Conservation (phyloP, 148 eudicot species). For the Agrostemma githago region DNA sequence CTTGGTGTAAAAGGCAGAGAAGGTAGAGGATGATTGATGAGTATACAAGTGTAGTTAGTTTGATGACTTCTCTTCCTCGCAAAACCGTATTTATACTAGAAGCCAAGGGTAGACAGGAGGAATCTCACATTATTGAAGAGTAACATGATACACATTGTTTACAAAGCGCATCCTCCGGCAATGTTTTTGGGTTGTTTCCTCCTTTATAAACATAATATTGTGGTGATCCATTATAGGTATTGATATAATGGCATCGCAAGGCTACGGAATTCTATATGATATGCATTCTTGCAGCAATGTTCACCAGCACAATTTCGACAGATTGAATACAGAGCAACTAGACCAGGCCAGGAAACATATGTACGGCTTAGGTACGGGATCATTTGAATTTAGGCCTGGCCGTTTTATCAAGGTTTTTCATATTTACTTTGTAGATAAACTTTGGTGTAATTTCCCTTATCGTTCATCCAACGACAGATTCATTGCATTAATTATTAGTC, state of each 20-base stretch:
- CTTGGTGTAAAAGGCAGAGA: not conserved
- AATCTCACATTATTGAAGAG: not conserved
- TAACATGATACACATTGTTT: not conserved
- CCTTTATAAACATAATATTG: constrained; percentile 9
- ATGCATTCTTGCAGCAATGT: not conserved
- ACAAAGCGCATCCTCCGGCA: constrained; percentile 1
- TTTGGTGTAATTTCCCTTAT: too few relatives aligned
- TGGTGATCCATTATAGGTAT: not conserved
- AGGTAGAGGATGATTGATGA: not conserved
- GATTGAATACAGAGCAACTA: not conserved
- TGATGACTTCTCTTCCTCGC: not conserved
- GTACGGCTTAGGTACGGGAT: not conserved
- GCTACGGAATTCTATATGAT: not conserved
- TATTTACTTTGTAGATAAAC: not conserved
- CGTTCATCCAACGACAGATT: too few relatives aligned
- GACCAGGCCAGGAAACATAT: not conserved
- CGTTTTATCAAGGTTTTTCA: too few relatives aligned
- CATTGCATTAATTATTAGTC: too few relatives aligned
- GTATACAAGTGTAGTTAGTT: not conserved
- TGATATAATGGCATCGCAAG: too few relatives aligned
- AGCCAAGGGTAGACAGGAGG: constrained; percentile 1
- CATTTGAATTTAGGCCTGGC: not conserved
- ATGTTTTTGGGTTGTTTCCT: constrained; percentile 23
- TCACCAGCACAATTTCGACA: not conserved
- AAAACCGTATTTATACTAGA: not conserved